Percentiles rank a stretch among this genome's conserved stretches.
Evolutionary conservation across 768 basidiomycete species (phyloP).

Genomic region (Podaxis mareebaensis): DNA sequence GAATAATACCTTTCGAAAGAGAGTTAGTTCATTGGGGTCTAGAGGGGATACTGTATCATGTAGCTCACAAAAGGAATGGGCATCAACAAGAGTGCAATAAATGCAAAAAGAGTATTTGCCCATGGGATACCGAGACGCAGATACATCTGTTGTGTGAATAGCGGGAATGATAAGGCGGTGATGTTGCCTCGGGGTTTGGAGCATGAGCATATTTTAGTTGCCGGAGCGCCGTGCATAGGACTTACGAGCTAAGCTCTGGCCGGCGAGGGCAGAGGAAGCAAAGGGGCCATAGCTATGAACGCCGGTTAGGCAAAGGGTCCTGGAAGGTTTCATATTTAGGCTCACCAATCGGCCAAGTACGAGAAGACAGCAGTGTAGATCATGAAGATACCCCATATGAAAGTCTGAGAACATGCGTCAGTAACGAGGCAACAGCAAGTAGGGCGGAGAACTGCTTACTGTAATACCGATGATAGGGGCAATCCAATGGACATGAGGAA

Average conservation of each 20-base stretch:
- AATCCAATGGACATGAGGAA: slow-evolving; percentile 54
- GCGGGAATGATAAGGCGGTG: slow-evolving; percentile 48
- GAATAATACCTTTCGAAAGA: slow-evolving; percentile 36
- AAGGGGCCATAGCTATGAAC: slow-evolving; percentile 44
- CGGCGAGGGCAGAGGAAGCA: slow-evolving; percentile 64
- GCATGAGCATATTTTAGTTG: neutral
- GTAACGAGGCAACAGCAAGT: neutral
- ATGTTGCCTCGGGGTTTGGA: slow-evolving; percentile 37
- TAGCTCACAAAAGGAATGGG: slow-evolving; percentile 49
- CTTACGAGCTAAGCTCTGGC: slow-evolving; percentile 56
- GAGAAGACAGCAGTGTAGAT: slow-evolving; percentile 58
- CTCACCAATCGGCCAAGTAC: slow-evolving; percentile 61
- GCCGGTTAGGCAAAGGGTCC: neutral
- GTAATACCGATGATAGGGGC: slow-evolving; percentile 49
- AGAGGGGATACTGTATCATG: neutral
- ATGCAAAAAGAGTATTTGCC: slow-evolving; percentile 53
- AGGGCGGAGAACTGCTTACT: slow-evolving; percentile 23
- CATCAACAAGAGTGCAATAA: slow-evolving; percentile 46
- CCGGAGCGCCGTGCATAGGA: slow-evolving; percentile 8
- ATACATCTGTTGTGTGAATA: slow-evolving; percentile 62
- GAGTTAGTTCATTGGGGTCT: neutral
- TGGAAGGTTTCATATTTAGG: neutral
- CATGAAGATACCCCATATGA: slow-evolving; percentile 46
- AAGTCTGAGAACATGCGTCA: slow-evolving; percentile 33
- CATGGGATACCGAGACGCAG: slow-evolving; percentile 51